These are phyloP conservation scores for Chaetomium sp. DNA, from an alignment of 2,329 filamentous ascomycete species.

Conservation along the genomic window DNA sequence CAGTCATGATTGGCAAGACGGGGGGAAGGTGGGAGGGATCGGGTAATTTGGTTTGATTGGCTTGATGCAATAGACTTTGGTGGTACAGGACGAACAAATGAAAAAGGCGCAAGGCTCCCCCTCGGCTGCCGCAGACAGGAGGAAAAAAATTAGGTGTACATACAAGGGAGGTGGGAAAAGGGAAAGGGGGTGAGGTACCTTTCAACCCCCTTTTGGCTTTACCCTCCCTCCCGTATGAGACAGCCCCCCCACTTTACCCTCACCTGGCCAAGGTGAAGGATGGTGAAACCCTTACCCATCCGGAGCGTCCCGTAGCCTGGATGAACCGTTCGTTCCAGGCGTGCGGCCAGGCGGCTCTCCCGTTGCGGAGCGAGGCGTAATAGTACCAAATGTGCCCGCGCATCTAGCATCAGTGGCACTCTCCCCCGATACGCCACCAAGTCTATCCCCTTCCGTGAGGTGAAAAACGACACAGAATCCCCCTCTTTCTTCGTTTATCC, in stretches of 20 bases:
- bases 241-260: neutral
- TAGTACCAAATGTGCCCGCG: slow-evolving; percentile 16
- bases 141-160: slow-evolving; percentile 13
- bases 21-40: neutral
- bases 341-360: slow-evolving; percentile 11
- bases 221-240: slow-evolving; percentile 18
- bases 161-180: slow-evolving; percentile 24
- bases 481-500: neutral
- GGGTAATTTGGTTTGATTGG: slow-evolving; percentile 27
- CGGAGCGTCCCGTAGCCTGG: neutral
- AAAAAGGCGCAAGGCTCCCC: slow-evolving; percentile 22
- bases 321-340: neutral
- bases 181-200: slow-evolving; percentile 13
- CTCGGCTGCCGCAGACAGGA: slow-evolving; percentile 16
- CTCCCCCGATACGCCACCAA: slow-evolving; percentile 20
- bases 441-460: slow-evolving; percentile 21
- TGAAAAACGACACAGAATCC: slow-evolving; percentile 14
- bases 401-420: slow-evolving; percentile 15
- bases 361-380: slow-evolving; percentile 20
- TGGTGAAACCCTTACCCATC: slow-evolving; percentile 3
- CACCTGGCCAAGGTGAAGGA: slow-evolving; percentile 4
- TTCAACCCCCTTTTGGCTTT: slow-evolving; percentile 9
- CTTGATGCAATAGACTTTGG: slow-evolving; percentile 28
- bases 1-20: slow-evolving; percentile 20
- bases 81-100: slow-evolving; percentile 30